Evolutionary conservation across 768 basidiomycete genomes (phyloP), one percentile per base, ranked within the genome.

Genomic region (Russula olivacea): DNA sequence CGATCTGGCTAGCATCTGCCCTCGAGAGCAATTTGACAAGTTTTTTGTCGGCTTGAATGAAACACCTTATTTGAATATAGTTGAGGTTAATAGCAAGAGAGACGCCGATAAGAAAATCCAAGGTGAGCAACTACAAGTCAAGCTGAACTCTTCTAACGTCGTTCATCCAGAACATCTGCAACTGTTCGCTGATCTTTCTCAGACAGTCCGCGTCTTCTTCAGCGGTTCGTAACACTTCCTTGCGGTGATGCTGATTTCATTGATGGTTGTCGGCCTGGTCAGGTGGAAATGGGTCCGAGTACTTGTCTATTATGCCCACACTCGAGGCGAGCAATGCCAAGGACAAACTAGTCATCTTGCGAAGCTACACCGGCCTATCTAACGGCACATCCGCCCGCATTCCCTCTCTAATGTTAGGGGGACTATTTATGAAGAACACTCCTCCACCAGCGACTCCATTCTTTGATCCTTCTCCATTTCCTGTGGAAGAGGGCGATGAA

Each of bases 301-400:
- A 87, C 70, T 71, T 77, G 58, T 76, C 82, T n/a, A 81, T 81
- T 6, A 80, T 89, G 59, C 76, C 76, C 56, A 69, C 77, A 17
- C 74, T 92, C 55, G 81, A 85, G 40, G 79, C 77, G 60, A 86
- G 87, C 57, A 80, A 85, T 55, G 75, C 89, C 14, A 73, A 83
- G 34, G 81, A 83, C 49, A 92, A 91, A 73, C 71, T 93, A 34
- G 82, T 86, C 49, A 71, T 86, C 32, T 72, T 92, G 23, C 80
- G 81, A 68, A 76, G 81, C n/a, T 71, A 77, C 32, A 77, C 72
- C 61, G 76, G 78, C 34, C 69, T 72, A 10, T 77, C 79, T 15
- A 69, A 71, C 49, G 80, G 80, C 50, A 72, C 81, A 19, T 77
- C 75, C 48, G 76, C 78, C 52, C 75, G 80, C 47, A 69, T 88